A percentile compares a stretch with the other conserved stretches of the same genome.
These are phyloP conservation scores for Flaveria linearis DNA, from an alignment of 129 eudicot genomes.

Conservation along the genomic window DNA sequence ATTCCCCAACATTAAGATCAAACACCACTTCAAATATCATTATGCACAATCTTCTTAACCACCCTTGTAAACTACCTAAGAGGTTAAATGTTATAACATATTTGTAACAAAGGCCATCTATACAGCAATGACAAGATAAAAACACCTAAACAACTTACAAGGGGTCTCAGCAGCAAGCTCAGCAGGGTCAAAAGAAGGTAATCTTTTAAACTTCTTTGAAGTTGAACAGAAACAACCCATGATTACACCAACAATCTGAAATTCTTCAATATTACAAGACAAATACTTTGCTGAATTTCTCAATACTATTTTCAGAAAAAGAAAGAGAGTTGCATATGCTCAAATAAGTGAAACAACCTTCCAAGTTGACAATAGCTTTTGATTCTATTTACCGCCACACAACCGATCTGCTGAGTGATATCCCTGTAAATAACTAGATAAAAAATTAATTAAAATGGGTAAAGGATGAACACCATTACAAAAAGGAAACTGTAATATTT, in stretches of 20 bases:
- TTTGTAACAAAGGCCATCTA: conserved; percentile 9
- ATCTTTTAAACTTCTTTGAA: conserved; percentile 17
- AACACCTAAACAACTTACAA: conserved; percentile 29
- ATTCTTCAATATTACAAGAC: conserved; percentile 9
- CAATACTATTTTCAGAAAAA: background rate
- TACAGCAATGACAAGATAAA: conserved; percentile 14
- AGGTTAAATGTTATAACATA: background rate
- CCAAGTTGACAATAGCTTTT: conserved; percentile 21
- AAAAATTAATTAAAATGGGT: background rate
- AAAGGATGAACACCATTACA: background rate
- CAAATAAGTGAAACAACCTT: conserved; percentile 9
- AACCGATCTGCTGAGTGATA: conserved; percentile 24
- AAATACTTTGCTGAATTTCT: background rate
- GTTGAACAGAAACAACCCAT: conserved; percentile 42
- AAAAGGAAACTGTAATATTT: background rate
- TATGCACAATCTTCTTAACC: conserved; percentile 6
- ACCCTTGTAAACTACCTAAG: conserved; percentile 15
- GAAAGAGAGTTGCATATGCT: conserved; percentile 9
- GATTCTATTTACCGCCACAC: conserved; percentile 2
- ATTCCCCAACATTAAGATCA: background rate
- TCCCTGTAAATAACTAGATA: conserved; percentile 21
- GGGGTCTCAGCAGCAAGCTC: conserved; percentile 43
- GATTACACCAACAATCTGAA: conserved; percentile 22
- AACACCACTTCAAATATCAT: background rate
- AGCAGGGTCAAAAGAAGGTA: conserved; percentile 28